Base-by-base conservation (phyloP, 108 stramenopile species). In the Nitzschia sp. region DNA sequence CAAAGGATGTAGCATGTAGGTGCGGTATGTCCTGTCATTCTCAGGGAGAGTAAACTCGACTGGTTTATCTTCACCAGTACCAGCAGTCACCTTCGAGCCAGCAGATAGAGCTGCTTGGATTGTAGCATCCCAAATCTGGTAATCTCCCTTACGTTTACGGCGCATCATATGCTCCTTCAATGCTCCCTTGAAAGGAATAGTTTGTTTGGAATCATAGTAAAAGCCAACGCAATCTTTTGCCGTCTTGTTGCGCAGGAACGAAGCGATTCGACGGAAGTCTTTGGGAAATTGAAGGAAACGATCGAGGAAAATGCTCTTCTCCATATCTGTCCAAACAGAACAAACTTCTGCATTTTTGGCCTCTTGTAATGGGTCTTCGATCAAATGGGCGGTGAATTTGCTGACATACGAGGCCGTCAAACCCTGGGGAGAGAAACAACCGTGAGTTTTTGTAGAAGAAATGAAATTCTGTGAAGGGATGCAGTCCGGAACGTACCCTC, bases 281-380 rank as follows among this genome's bases (percentile, higher is more conserved):
- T 98, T 98, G 7, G 97, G 96, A 76, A 94, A 95, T 57, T 97
- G 95, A 46, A 98, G 72, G 67, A 98, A 98, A 25, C 96, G 77
- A 72, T 97, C 97, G 19, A 98, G 73, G 56, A 97, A 98, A 19
- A 98, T 97, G 77, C 94, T 95, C 66, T 97, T 98, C 78, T 98
- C 98, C 81, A 97, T 87, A 75, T 98, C 98, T 40, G 94, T 89
- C 98, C 98, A 98, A 10, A 84, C 46, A 41, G 87, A 87, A 0
- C 62, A 67, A 17, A 77, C 42, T 19, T 42, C 25, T 14, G 55
- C 63, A 40, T 85, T 77, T 54, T 77, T 61, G 41, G 82, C 86
- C 26, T 88, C 86, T 37, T 53, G 69, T 17, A 82, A 8, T 37
- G 80, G 81, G 50, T 89, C 86, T 25, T 77, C 75, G 11, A 91